Base-by-base conservation (phyloP, 805 yeast genomes). In the Ogataea methanolica region DNA sequence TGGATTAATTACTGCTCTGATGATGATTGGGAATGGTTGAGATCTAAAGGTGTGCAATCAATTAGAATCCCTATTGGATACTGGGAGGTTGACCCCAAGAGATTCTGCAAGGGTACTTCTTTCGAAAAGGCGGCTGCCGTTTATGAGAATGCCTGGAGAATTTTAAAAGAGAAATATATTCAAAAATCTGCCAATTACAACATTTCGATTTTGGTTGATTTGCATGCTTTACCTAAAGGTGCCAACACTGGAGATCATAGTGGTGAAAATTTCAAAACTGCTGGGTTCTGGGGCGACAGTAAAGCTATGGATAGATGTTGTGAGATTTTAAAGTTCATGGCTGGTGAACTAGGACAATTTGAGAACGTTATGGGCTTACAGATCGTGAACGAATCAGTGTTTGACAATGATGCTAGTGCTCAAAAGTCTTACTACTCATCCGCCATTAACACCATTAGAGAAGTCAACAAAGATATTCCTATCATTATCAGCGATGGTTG, bases 171-270 rank as follows among this genome's bases (percentile, higher is more conserved):
- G 26, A 23, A 49, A 7, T 72, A 80, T 46, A 72, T 90, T 38
- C 71, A 73, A 40, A 76, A 71, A 44, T 97, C 97, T 1, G 74
- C 62, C 0, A 50, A 71, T 17, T 66, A 80, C 55, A 72, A 76
- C 31, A 92, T 92, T 48, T 85, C 89, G 12, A 82, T 92, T 0
- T 58, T 92, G 45, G 76, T 92, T 15, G 98, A 92, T 65, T 58
- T 92, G 39, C 98, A 94, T 66, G 97, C 86, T 0, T 66, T 92
- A 9, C 97, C 97, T 5, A 89, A 88, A 14, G 97, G 97, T 35
- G 97, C 97, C 22, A 92, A 94, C 60, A 76, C 81, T 1, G 85
- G 83, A 33, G 88, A 83, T 42, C 97, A 91, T 63, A 82, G 92
- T 56, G 98, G 98, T 9, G 83, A 81, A 44, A 47, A 67, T 44